Evolutionary conservation across 2,329 filamentous ascomycete species (phyloP), one percentile per base, ranked within the genome.

Genomic region (Xylariaceae sp.): DNA sequence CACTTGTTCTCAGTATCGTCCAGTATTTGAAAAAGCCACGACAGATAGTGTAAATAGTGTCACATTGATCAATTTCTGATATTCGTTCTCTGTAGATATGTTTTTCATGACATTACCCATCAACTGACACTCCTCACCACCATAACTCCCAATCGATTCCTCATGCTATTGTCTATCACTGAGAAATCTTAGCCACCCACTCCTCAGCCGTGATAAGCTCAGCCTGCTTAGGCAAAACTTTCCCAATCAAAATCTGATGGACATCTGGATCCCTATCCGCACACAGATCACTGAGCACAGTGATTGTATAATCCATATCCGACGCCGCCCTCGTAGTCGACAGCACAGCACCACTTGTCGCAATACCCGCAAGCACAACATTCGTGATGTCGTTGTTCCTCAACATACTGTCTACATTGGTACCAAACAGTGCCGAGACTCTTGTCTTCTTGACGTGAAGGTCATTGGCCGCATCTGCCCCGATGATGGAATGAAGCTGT

Each of bases 321-420:
- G 59, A 60, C 6, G 66, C 68, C 44, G 66, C 57, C 11, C 65
- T 62, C 22, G 69, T 56, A 4, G 68, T 71, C 14, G 66, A 69
- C 15, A 71, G 52, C 7, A 71, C 68, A 11, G 64, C 67, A 10
- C 68, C 68, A 35, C 66, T 63, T 2, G 68, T 70, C 22, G 56
- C 60, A 14, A 71, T 30, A 1, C 69, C 68, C 1, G 56, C 59
- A 11, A 71, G n/a, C 6, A 68, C 63, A n/a, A 71, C 39, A 17
- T 54, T 56, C 17, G 63, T 50, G 0, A 62, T 56, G 2, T 56
- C 59, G 17, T 60, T 48, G 22, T 61, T 61, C 6, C 67, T 61
- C 2, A 71, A 57, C 5, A 70, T 52, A 2, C 67, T 39, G 5
- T 71, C 68, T 3, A 71, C 50, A 18, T 68, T 68, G 1, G 62